Evolutionary conservation across 345 rosid genomes (phyloP).

Genomic region (Hypericum androsaemum): DNA sequence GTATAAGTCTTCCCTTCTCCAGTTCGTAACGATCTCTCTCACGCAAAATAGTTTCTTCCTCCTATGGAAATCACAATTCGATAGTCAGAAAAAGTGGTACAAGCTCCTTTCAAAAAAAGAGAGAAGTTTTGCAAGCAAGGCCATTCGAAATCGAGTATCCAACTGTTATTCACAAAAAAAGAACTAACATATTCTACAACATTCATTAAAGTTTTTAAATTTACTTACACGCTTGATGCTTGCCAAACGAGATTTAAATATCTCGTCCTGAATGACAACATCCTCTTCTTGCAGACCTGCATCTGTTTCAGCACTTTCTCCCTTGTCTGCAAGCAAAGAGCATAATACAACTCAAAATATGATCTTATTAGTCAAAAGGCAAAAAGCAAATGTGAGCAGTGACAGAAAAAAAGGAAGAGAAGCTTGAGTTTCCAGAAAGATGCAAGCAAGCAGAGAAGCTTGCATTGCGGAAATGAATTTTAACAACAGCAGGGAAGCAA

Average conservation of each 20-base stretch:
- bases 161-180: too few species aligned
- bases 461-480: too few species aligned
- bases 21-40: conserved; percentile 96
- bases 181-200: not conserved
- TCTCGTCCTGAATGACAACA: conserved; percentile 77
- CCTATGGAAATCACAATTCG: conserved; percentile 37
- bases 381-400: not conserved
- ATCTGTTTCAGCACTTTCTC: conserved; percentile 70
- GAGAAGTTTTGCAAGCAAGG: too few species aligned
- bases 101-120: too few species aligned
- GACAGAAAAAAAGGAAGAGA: too few species aligned
- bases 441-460: too few species aligned
- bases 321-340: conserved; percentile 57
- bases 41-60: conserved; percentile 79
- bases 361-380: too few species aligned
- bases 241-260: conserved; percentile 82
- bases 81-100: not conserved
- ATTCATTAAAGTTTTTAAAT: conserved; percentile 8
- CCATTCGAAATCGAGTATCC: too few species aligned
- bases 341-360: conserved; percentile 2
- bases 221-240: conserved; percentile 90
- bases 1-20: conserved; percentile 92
- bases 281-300: conserved; percentile 79
- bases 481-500: too few species aligned
- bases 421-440: too few species aligned